These are phyloP conservation scores for Paraglomus occultum DNA, from an alignment of 192 early-diverging fungal genomes.

Conservation along the genomic window DNA sequence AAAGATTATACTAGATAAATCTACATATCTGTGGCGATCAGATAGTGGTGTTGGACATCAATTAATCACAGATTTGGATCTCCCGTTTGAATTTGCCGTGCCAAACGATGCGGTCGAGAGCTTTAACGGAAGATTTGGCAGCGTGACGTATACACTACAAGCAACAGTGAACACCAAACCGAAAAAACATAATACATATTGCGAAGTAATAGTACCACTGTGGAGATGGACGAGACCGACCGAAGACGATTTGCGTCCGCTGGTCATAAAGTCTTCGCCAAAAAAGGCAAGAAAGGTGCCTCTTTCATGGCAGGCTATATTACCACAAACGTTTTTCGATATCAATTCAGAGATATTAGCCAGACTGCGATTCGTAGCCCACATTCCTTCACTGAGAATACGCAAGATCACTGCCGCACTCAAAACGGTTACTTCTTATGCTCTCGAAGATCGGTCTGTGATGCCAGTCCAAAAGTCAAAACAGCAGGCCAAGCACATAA, in stretches of 20 bases:
- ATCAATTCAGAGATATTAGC: background rate
- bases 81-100: slow-evolving; percentile 26
- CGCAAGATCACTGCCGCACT: slow-evolving; percentile 7
- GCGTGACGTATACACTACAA: slow-evolving; percentile 5
- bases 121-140: slow-evolving; percentile 6
- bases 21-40: slow-evolving; percentile 16
- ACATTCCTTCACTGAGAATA: slow-evolving; percentile 9
- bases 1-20: slow-evolving; percentile 25
- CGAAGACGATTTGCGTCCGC: slow-evolving; percentile 4
- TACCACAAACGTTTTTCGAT: slow-evolving; percentile 26
- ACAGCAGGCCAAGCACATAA: slow-evolving; percentile 3
- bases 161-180: slow-evolving; percentile 11
- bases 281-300: slow-evolving; percentile 3
- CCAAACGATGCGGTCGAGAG: slow-evolving; percentile 11
- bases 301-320: slow-evolving; percentile 15
- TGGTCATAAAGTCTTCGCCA: slow-evolving; percentile 15
- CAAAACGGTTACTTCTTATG: slow-evolving; percentile 3
- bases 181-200: background rate
- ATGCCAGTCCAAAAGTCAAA: background rate
- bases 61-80: slow-evolving; percentile 28
- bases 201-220: slow-evolving; percentile 19
- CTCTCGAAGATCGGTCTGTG: background rate
- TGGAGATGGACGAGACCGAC: slow-evolving; percentile 1
- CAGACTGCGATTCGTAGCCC: slow-evolving; percentile 2
- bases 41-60: slow-evolving; percentile 20